A percentile compares a stretch with the other conserved stretches of the same genome.
Conservation (phyloP, 2,329 filamentous ascomycete species). For the Xylariaceae sp. region DNA sequence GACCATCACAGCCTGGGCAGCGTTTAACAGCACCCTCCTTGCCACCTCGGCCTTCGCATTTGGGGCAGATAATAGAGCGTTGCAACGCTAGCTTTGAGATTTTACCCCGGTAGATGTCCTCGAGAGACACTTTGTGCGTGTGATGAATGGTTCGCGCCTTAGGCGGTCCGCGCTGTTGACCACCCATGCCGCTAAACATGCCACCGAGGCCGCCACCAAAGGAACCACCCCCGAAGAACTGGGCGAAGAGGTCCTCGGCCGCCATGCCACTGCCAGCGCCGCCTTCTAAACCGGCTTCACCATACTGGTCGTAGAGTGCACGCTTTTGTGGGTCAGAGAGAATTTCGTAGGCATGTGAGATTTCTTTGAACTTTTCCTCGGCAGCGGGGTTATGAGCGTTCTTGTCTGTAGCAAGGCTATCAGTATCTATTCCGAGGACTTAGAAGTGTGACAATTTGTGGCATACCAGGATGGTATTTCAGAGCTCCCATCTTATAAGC, state of each 20-base stretch:
- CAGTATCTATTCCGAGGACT: slow-evolving; percentile 4
- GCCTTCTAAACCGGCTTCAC: slow-evolving; percentile 93
- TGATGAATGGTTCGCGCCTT: slow-evolving; percentile 97
- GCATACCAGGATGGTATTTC: slow-evolving; percentile 82
- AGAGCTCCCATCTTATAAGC: slow-evolving; percentile 84
- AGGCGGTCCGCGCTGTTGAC: slow-evolving; percentile 78
- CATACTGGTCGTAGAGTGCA: slow-evolving; percentile 93
- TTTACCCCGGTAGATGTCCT: slow-evolving; percentile 98
- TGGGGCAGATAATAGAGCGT: slow-evolving; percentile 94
- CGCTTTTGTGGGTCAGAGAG: slow-evolving; percentile 93
- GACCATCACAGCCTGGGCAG: slow-evolving; percentile 87
- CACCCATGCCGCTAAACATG: slow-evolving; percentile 78
- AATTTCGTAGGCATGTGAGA: slow-evolving; percentile 94
- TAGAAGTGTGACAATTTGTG: neutral
- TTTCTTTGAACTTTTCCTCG: slow-evolving; percentile 97
- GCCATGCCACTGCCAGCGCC: slow-evolving; percentile 87
- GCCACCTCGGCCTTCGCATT: slow-evolving; percentile 91
- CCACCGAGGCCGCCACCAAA: slow-evolving; percentile 76
- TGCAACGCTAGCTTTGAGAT: slow-evolving; percentile 96
- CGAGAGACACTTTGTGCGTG: slow-evolving; percentile 96
- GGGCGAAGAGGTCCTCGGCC: slow-evolving; percentile 93
- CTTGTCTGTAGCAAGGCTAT: slow-evolving; percentile 71
- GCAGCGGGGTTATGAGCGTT: slow-evolving; percentile 92
- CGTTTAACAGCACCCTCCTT: slow-evolving; percentile 98
- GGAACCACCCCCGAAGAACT: slow-evolving; percentile 86